Evolutionary conservation across 139 green algal genomes (phyloP).

Genomic region (Haematococcus sp.): DNA sequence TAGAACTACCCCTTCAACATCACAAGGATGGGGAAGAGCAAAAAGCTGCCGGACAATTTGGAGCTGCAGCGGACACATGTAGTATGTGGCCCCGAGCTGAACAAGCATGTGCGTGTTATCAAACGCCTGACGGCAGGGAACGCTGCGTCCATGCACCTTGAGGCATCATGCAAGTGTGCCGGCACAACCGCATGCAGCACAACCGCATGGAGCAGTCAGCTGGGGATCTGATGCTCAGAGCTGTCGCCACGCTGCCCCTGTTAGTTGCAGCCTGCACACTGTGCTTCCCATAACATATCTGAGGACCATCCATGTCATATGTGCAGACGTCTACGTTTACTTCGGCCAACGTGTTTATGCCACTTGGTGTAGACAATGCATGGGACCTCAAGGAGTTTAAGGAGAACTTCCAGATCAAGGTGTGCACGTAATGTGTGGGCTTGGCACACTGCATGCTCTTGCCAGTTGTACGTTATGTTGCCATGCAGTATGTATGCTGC

Average conservation of each 20-base stretch:
- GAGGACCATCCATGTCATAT: not conserved
- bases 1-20: too few species aligned
- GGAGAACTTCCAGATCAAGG: conserved; percentile 50
- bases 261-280: too few species aligned
- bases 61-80: conserved; percentile 62
- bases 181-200: too few species aligned
- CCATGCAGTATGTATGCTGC: not conserved
- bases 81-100: conserved; percentile 66
- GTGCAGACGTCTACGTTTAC: conserved; percentile 68
- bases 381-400: conserved; percentile 75
- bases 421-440: not conserved
- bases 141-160: too few species aligned
- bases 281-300: not conserved
- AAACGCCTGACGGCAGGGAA: not conserved
- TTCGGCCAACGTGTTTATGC: conserved; percentile 60
- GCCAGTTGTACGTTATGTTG: not conserved
- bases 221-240: too few species aligned
- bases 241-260: too few species aligned
- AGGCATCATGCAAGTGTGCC: too few species aligned
- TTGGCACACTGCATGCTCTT: not conserved
- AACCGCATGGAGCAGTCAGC: too few species aligned
- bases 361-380: conserved; percentile 74
- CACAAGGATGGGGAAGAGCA: conserved; percentile 20
- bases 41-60: conserved; percentile 55
- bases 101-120: conserved; percentile 65